Base-by-base conservation (phyloP, 2,329 filamentous ascomycete genomes). In the Phaeomoniella chlamydospora region DNA sequence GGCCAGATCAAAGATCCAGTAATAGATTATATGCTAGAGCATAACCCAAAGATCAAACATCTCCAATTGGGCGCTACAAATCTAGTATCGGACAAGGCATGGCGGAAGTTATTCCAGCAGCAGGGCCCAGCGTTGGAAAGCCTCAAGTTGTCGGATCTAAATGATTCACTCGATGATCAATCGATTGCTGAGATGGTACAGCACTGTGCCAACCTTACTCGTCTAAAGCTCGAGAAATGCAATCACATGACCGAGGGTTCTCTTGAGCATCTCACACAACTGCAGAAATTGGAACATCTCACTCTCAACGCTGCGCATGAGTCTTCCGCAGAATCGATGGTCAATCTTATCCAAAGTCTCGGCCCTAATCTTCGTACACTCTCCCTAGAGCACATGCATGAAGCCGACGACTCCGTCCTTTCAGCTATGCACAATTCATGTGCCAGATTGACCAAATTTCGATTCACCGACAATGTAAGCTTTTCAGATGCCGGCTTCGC, bases 1-100 rank as follows among this genome's bases (percentile, higher is more conserved):
- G 82, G 90, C 34, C 87, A 94, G 51, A 80, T 94, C 65, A 94
- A 93, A 56, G 81, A 94, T 49, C 67, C 68, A 29, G 80, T 86
- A 30, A 70, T 94, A 56, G 73, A 84, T 36, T 94, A 88, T 53
- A 71, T 94, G 49, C 64, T 83, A 14, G 75, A 76, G 37, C 80
- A 83, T 33, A 70, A 80, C 34, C 70, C 74, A 34, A 58, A 70
- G 5, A 64, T 94, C n/a, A 71, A 76, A 40, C 68, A 74, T 38
- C 65, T 96, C 31, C 81, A 85, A 43, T 67, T 96, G 0, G 79
- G 90, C 43, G 83, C 85, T 9, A 76, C 84, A 6, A 96, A 94
- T 45, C 72, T 96, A 1, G 64, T 96, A 12, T 77, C 79, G 6
- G 77, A 90, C 41, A 63, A 69, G 3, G 76, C 74, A 50, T 94